Conservation (phyloP, 2,329 filamentous ascomycete species). For the Aspergillus spinulosporus region DNA sequence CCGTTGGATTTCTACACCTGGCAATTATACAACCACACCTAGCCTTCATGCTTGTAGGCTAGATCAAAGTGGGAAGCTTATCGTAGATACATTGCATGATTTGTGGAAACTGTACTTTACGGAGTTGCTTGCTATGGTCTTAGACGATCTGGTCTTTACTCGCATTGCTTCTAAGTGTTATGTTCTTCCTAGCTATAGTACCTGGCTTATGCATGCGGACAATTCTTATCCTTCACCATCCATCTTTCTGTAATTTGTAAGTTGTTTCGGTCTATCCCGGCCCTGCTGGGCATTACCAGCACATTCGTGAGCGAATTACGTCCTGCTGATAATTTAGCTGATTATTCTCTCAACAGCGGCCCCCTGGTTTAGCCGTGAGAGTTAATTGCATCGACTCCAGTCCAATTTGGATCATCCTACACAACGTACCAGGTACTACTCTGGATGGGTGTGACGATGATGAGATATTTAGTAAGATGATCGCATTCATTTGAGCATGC, state of each 20-base stretch:
- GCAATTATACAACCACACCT: conserved; percentile 5
- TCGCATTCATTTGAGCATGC: neutral
- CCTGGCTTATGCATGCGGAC: conserved; percentile 8
- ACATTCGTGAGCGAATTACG: too few species aligned
- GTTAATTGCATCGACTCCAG: too few species aligned
- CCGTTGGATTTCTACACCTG: conserved; percentile 9
- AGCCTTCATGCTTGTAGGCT: conserved; percentile 4
- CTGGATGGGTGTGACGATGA: too few species aligned
- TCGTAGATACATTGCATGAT: conserved; percentile 29
- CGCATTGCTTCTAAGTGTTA: conserved; percentile 12
- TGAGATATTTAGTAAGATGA: neutral
- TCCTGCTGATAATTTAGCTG: too few species aligned
- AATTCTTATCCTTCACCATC: neutral
- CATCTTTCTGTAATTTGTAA: too few species aligned
- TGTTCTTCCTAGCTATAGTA: conserved; percentile 6
- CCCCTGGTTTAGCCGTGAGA: too few species aligned
- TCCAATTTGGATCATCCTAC: neutral
- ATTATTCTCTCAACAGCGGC: too few species aligned
- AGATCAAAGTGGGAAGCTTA: conserved; percentile 10
- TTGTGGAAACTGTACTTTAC: conserved; percentile 28
- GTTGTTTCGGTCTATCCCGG: neutral
- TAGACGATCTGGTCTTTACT: conserved; percentile 21
- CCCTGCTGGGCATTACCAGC: too few species aligned
- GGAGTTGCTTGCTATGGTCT: conserved; percentile 22
- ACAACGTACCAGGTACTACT: neutral